Base-by-base conservation (phyloP, 805 yeast genomes). In the Barnettozyma californica region DNA sequence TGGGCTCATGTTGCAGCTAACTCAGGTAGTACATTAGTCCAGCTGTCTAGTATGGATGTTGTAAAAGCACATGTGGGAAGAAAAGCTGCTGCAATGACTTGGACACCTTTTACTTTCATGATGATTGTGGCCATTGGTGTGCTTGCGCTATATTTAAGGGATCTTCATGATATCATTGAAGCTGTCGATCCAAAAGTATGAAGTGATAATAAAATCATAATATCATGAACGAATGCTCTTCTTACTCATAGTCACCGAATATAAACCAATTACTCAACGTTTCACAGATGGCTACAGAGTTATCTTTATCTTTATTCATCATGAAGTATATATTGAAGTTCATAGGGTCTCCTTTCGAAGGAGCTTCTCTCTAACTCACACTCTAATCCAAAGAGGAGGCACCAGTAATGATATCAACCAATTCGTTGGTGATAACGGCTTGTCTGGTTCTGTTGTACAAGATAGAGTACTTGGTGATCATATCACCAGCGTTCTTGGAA, bases 331-430 rank as follows among this genome's bases (percentile, higher is more conserved):
- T 43, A 43, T 42, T 19, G 33, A 18, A 37, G 34, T 41, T 33
- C 29, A 27, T 45, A 36, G 34, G 10, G 25, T 36, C 45, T 46
- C 49, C 49, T 46, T 46, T 46, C 49, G 49, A 46, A 46, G 49
- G 49, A 46, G 49, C 16, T 20, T 37, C 20, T 23, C 20, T 45
- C 44, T 45, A 33, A 34, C 38, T 9, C 13, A 18, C 18, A 20
- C 26, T 47, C 69, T 86, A 92, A 77, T 87, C 96, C 76, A 94
- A 83, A 52, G 98, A 89, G 56, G 98, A 89, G 66, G 99, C 99
- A 90, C 99, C 99, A 65, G 99, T 94, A 73, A 94, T 92, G 68
- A 94, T 94, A 77, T 94, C 99, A 68, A 94, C 99, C 83, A 94
- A 79, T 80, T 94, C 99, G 83, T 94, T 94, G 74, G 98, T 91